Evolutionary conservation across 352 stramenopile genomes (phyloP).

Genomic region (Pythium scleroteichum): DNA sequence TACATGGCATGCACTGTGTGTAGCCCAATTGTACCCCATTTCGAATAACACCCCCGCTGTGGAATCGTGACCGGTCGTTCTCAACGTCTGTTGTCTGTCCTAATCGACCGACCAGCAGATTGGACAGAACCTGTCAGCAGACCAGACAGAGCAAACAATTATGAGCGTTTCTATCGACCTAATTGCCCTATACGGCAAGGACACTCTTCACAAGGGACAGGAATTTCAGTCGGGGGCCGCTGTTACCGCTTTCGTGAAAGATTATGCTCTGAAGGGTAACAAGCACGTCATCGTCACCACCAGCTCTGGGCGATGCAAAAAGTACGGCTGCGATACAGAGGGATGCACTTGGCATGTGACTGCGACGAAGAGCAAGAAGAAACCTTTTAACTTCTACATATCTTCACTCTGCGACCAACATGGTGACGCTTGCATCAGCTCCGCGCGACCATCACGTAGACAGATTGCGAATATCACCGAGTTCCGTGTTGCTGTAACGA

Average conservation of each 20-base stretch:
- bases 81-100: too few relatives aligned
- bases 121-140: too few relatives aligned
- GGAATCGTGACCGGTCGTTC: too few relatives aligned
- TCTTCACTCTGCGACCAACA: neutral
- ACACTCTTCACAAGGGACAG: neutral
- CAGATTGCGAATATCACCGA: slow-evolving; percentile 7
- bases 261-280: slow-evolving; percentile 1
- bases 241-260: neutral
- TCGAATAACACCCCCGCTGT: too few relatives aligned
- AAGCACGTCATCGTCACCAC: neutral
- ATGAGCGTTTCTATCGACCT: slow-evolving; percentile 3
- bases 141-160: too few relatives aligned
- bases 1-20: too few relatives aligned
- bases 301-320: neutral
- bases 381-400: neutral
- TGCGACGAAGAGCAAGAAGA: neutral
- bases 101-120: too few relatives aligned
- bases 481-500: slow-evolving; percentile 9
- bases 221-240: neutral
- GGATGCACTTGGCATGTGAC: neutral
- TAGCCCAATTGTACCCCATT: too few relatives aligned
- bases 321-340: neutral
- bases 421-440: neutral
- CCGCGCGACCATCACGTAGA: neutral
- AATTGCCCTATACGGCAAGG: neutral